Percentiles rank a stretch among this genome's conserved stretches.
Conservation (phyloP, 2,329 filamentous ascomycete species). For the Calonectria pteridis region DNA sequence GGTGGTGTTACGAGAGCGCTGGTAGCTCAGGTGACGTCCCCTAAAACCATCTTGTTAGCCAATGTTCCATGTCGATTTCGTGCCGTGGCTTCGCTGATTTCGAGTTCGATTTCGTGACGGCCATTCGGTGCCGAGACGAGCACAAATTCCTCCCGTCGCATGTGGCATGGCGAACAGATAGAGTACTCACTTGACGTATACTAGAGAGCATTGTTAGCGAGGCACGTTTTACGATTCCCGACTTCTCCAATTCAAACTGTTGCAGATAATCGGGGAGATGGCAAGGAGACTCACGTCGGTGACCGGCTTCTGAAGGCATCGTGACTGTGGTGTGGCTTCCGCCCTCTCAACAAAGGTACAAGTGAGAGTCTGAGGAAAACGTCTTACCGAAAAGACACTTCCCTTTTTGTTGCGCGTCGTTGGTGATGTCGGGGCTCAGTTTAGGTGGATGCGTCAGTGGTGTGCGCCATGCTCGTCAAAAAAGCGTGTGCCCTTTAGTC, state of each 20-base stretch:
- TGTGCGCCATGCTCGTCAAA: slow-evolving; percentile 50
- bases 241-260: slow-evolving; percentile 31
- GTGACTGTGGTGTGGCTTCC: slow-evolving; percentile 68
- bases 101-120: slow-evolving; percentile 39
- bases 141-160: slow-evolving; percentile 31
- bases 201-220: slow-evolving; percentile 63
- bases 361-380: slow-evolving; percentile 55
- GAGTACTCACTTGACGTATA: slow-evolving; percentile 88
- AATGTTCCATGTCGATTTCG: slow-evolving; percentile 41
- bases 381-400: slow-evolving; percentile 62
- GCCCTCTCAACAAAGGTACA: slow-evolving; percentile 60
- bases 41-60: slow-evolving; percentile 60
- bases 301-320: slow-evolving; percentile 90
- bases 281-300: slow-evolving; percentile 80
- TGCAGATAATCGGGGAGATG: slow-evolving; percentile 28
- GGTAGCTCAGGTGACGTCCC: slow-evolving; percentile 98
- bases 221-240: slow-evolving; percentile 29
- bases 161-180: slow-evolving; percentile 17
- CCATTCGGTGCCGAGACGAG: slow-evolving; percentile 30
- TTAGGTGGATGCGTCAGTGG: slow-evolving; percentile 52
- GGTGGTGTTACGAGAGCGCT: slow-evolving; percentile 92
- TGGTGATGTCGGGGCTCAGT: slow-evolving; percentile 53
- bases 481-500: slow-evolving; percentile 53
- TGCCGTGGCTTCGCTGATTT: slow-evolving; percentile 41
- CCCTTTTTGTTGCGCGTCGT: slow-evolving; percentile 57